These are phyloP conservation scores for Botrytis cinerea DNA, from an alignment of 2,329 filamentous ascomycete genomes.

Conservation along the genomic window DNA sequence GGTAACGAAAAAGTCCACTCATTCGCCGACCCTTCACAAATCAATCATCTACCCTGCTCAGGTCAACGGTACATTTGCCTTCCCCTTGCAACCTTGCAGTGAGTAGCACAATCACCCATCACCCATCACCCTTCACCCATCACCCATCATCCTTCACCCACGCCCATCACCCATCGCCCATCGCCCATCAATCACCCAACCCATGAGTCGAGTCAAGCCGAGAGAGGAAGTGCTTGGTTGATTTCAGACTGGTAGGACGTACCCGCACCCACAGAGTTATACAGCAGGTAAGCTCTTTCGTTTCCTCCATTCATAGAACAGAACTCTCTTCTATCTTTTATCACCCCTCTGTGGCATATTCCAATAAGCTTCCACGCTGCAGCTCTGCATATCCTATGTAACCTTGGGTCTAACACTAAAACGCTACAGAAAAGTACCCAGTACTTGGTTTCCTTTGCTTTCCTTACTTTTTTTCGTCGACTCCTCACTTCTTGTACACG, in stretches of 20 bases:
- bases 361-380: slow-evolving; percentile 7
- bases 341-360: neutral
- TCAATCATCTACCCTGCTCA: slow-evolving; percentile 5
- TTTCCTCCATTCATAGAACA: neutral
- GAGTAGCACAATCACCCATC: neutral
- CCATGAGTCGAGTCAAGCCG: slow-evolving; percentile 12
- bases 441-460: neutral
- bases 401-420: slow-evolving; percentile 5
- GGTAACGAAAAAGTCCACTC: neutral
- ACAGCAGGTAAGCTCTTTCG: neutral
- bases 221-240: slow-evolving; percentile 8
- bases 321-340: slow-evolving; percentile 6
- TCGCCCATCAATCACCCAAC: neutral
- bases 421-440: slow-evolving; percentile 3
- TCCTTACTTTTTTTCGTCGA: neutral
- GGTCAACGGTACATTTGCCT: neutral
- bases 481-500: slow-evolving; percentile 3
- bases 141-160: neutral
- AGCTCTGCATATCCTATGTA: neutral
- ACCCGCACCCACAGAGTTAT: slow-evolving; percentile 3
- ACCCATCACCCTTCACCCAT: neutral
- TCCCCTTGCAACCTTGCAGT: slow-evolving; percentile 10
- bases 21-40: slow-evolving; percentile 4
- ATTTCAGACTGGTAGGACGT: slow-evolving; percentile 1
- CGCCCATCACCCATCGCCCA: no score